Evolutionary conservation across 345 rosid genomes (phyloP).

Genomic region (thale cress (Arabidopsis thaliana)): TAIR10.1 NC_003075.7:10159501-10160000

Average conservation of each 20-base stretch:
- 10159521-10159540: constrained; percentile 32
- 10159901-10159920: background rate
- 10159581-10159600: constrained; percentile 38
- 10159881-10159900: background rate
- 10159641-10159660: constrained; percentile 18
- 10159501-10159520: constrained; percentile 37
- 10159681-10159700: constrained; percentile 15
- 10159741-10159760: background rate
- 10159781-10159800: background rate
- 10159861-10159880: background rate
- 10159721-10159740: background rate
- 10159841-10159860: constrained; percentile 17
- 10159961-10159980: background rate
- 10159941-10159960: background rate
- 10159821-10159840: constrained; percentile 12
- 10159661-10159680: constrained; percentile 8
- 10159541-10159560: constrained; percentile 19
- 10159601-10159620: constrained; percentile 37
- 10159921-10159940: background rate
- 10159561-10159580: background rate
- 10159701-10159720: background rate
- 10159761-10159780: background rate
- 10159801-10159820: background rate
- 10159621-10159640: constrained; percentile 20
- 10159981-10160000: background rate